phyloP scores from a whole-genome alignment of 1,284 basidiomycete genomes.

The Taiwanofungus camphoratus region DNA sequence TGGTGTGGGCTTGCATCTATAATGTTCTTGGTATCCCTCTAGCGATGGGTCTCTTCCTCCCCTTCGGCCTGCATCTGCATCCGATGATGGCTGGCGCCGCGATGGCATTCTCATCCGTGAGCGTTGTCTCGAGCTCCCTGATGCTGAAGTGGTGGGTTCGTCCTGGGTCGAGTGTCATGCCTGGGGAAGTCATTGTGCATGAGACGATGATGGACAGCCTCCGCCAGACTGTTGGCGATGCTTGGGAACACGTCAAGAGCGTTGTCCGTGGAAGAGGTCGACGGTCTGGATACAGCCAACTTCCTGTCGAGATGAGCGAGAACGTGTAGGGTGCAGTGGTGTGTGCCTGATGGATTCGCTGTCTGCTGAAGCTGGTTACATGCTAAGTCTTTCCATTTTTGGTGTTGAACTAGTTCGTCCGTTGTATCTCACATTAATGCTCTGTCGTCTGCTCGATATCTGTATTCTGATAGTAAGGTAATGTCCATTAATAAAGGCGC shows the following conservation, averaged over 20 bases:
- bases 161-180: constrained; percentile 65
- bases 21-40: constrained; percentile 95
- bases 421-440: too few relatives aligned
- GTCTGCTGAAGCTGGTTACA: too few relatives aligned
- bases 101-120: constrained; percentile 97
- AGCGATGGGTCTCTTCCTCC: constrained; percentile 95
- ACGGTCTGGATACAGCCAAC: constrained; percentile 55
- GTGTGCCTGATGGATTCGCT: too few relatives aligned
- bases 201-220: constrained; percentile 41
- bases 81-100: constrained; percentile 98
- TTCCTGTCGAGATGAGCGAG: constrained; percentile 63
- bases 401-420: too few relatives aligned
- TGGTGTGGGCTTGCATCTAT: constrained; percentile 92
- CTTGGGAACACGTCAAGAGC: constrained; percentile 40
- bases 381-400: too few relatives aligned
- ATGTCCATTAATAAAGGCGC: too few relatives aligned
- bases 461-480: too few relatives aligned
- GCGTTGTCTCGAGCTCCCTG: constrained; percentile 88
- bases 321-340: constrained; percentile 15
- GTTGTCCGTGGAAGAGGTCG: constrained; percentile 36
- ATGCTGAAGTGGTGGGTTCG: constrained; percentile 84
- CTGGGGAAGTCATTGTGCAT: constrained; percentile 41
- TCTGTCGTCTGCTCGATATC: too few relatives aligned
- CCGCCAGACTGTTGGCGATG: constrained; percentile 31
- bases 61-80: constrained; percentile 88